phyloP scores from a whole-genome alignment of 2,329 filamentous ascomycete species.

The Phyllosticta citribraziliensis region DNA sequence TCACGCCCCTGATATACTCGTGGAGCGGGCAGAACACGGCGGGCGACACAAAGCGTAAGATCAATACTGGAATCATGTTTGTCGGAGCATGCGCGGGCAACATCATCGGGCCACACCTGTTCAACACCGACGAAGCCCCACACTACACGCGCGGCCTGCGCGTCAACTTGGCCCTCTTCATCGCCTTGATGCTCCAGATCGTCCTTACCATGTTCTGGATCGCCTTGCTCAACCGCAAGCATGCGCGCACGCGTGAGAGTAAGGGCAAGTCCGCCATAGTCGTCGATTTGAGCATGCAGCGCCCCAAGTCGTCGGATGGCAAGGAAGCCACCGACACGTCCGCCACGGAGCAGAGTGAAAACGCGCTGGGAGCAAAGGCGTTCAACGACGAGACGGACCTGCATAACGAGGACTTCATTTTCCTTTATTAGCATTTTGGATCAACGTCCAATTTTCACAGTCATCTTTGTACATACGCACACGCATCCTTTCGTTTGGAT shows the following conservation, averaged over 20 bases:
- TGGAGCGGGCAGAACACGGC: slow-evolving; percentile 56
- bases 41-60: slow-evolving; percentile 61
- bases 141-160: slow-evolving; percentile 48
- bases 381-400: slow-evolving; percentile 52
- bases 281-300: slow-evolving; percentile 51
- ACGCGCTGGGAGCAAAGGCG: slow-evolving; percentile 30
- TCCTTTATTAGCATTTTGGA: slow-evolving; percentile 35
- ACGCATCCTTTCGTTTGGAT: no score
- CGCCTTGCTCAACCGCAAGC: slow-evolving; percentile 43
- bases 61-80: slow-evolving; percentile 54
- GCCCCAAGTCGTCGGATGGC: slow-evolving; percentile 30
- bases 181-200: slow-evolving; percentile 46
- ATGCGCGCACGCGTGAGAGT: slow-evolving; percentile 44
- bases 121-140: slow-evolving; percentile 51
- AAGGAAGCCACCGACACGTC: slow-evolving; percentile 19
- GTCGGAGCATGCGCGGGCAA: slow-evolving; percentile 58
- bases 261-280: slow-evolving; percentile 51
- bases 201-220: slow-evolving; percentile 39
- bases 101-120: slow-evolving; percentile 55
- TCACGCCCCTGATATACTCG: slow-evolving; percentile 51
- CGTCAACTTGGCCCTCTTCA: slow-evolving; percentile 52
- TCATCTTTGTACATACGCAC: no score
- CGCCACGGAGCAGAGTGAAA: slow-evolving; percentile 15
- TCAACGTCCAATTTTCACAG: not conserved
- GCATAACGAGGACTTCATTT: slow-evolving; percentile 56